Base-by-base conservation (phyloP, 352 stramenopile species). In the Saprolegnia diclina region DNA sequence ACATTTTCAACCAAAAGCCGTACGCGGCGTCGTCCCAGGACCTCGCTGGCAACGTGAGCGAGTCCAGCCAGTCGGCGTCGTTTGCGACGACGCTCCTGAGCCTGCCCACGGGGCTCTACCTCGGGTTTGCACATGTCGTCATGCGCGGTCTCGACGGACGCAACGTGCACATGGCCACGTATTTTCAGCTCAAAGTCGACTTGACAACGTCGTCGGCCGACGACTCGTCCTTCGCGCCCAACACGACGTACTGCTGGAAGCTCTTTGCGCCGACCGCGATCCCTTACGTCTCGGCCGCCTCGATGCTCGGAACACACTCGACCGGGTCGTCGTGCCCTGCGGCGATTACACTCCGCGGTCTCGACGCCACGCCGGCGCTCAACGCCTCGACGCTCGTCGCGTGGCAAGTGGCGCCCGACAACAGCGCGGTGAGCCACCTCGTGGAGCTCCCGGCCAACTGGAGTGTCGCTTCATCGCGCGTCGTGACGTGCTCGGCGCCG, bases 181-280 rank as follows among this genome's bases (percentile, higher is more conserved):
- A 69, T 24, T 59, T 69, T 44, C 14, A 45, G 18, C 19, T 69
- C 46, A 57, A 62, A 57, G 63, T 69, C 21, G 50, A 69, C 63
- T 24, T 38, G 10, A 67, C 46, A 40, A 13, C n/a, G 13, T 11
- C 16, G 18, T 22, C 11, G 7, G 42, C 42, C 13, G 18, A 13
- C 35, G 50, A 21, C 11, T n/a, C 32, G 11, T 18, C 45, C 0
- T 52, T 61, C 44, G 35, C 21, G 1, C 42, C 26, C 63, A 61
- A 62, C 63, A 69, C 24, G 35, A 61, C 63, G 1, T 69, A 69
- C 38, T 69, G 63, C 38, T 69, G 63, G 63, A 69, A 69, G 29
- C 29, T 69, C 6, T 69, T 53, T 44, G 63, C 63, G 6, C 38
- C 63, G 19, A 52, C 63, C 13, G 4, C 14, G 5, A 21, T 22